Percentiles rank a stretch among this genome's conserved stretches.
Conservation (phyloP, 177 flowering plant genomes). For the Tripterygium wilfordii region DNA sequence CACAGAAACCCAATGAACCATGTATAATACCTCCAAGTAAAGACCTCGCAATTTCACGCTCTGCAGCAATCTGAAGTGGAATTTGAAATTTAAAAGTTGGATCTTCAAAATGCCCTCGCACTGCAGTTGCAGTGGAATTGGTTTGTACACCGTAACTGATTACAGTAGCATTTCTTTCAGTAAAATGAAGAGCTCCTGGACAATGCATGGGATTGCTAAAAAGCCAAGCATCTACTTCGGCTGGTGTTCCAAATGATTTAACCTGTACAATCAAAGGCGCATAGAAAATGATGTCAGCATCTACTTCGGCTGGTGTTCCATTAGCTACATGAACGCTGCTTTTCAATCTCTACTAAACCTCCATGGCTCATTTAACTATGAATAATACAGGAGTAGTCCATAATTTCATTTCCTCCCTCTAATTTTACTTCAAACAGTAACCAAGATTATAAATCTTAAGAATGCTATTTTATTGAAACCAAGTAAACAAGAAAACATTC, state of each 20-base stretch:
- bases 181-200: conserved; percentile 87
- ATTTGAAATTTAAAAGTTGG: conserved; percentile 87
- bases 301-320: too few relatives aligned
- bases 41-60: conserved; percentile 87
- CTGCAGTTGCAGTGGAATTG: conserved; percentile 63
- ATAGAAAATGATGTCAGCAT: too few relatives aligned
- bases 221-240: conserved; percentile 85
- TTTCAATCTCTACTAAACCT: too few relatives aligned
- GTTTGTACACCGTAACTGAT: conserved; percentile 93
- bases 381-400: too few relatives aligned
- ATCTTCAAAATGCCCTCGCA: conserved; percentile 68
- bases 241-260: conserved; percentile 45
- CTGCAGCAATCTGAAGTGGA: conserved; percentile 96
- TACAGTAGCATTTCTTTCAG: conserved; percentile 57
- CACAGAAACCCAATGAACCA: too few relatives aligned
- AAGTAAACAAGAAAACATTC: too few relatives aligned
- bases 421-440: too few relatives aligned
- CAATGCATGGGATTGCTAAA: conserved; percentile 55
- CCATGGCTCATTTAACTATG: too few relatives aligned
- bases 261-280: conserved; percentile 10
- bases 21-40: conserved; percentile 62
- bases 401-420: too few relatives aligned
- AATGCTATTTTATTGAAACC: too few relatives aligned
- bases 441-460: too few relatives aligned
- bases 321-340: too few relatives aligned